Base-by-base conservation (phyloP, 108 stramenopile species). In the Bacterosira constricta region DNA sequence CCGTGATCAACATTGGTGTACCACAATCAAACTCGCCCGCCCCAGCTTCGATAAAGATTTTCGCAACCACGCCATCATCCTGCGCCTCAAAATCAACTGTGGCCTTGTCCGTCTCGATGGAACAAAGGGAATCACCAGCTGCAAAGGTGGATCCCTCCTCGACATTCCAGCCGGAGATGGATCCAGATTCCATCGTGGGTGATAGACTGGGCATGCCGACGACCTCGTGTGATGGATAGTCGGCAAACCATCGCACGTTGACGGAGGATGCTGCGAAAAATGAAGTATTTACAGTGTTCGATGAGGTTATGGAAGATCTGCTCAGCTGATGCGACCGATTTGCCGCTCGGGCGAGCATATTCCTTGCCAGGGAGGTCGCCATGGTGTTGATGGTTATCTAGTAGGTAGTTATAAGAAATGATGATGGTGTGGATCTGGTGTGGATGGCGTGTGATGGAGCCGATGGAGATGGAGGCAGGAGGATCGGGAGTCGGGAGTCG, bases 101-200 rank as follows among this genome's bases (percentile, higher is more conserved):
- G 29, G 99, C 98, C 84, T 99, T 99, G 82, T 99, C 99, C 15
- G 99, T 99, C 75, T 99, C 97, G 13, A 99, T 83, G 18, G 94
- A 94, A 73, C 93, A 94, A 39, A 99, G 45, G n/a, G 92, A 82
- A 45, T 96, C 95, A 34, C 99, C 99, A 4, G 98, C 92, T 41
- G 56, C 64, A 69, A 96, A 91, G 23, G 82, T 53, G 2, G 88
- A 92, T 20, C 98, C 98, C 59, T 91, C 94, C 34, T 83, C 57
- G 23, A 92, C 55, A 61, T 82, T 86, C 98, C 98, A 98, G 10
- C 75, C 60, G 39, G 89, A 81, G 52, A 98, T 93, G 27, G 94
- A 84, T 20, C 98, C 98, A 20, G 74, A 67, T 69, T 94, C 93
- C 98, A 98, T 98, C 25, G 98, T 98, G 55, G 97, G 98, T 34